Conservation (phyloP, 768 basidiomycete genomes). For the Xanthoconium stramineum region DNA sequence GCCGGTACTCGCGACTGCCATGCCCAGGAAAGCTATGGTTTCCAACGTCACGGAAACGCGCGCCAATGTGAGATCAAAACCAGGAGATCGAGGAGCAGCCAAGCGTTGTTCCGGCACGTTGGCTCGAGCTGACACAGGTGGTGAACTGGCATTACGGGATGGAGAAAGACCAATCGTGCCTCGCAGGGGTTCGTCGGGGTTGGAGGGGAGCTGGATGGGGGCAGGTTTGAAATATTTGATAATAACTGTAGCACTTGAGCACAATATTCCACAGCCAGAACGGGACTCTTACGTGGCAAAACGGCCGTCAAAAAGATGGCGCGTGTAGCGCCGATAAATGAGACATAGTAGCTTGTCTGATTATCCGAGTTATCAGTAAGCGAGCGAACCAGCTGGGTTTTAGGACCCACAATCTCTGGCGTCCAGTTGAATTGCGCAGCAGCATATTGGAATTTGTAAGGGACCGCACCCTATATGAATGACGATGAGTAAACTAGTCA, state of each 20-base stretch:
- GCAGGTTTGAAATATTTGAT: conserved; percentile 54
- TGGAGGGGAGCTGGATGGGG: conserved; percentile 15
- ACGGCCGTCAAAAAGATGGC: conserved; percentile 54
- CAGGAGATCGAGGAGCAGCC: conserved; percentile 34
- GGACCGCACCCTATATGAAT: conserved; percentile 47
- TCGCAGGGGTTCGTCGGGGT: conserved; percentile 18
- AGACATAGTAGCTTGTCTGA: conserved; percentile 75
- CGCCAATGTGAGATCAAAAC: conserved; percentile 70
- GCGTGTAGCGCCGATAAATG: conserved; percentile 48
- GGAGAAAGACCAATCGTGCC: neutral
- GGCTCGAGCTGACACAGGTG: neutral
- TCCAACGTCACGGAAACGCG: conserved; percentile 61
- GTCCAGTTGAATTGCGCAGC: conserved; percentile 61
- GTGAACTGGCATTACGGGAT: conserved; percentile 1
- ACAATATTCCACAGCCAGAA: neutral
- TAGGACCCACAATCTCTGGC: conserved; percentile 53
- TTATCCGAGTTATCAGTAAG: neutral
- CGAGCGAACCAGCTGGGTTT: neutral
- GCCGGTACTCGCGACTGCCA: conserved; percentile 47
- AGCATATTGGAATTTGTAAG: conserved; percentile 65
- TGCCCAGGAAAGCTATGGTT: conserved; percentile 44
- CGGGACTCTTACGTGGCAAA: conserved; percentile 53
- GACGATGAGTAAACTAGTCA: neutral
- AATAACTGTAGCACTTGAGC: conserved; percentile 36
- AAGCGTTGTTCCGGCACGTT: neutral